Evolutionary conservation across 352 stramenopile genomes (phyloP), one percentile per base, ranked within the genome.

Genomic region (Globisporangium perplexum): DNA sequence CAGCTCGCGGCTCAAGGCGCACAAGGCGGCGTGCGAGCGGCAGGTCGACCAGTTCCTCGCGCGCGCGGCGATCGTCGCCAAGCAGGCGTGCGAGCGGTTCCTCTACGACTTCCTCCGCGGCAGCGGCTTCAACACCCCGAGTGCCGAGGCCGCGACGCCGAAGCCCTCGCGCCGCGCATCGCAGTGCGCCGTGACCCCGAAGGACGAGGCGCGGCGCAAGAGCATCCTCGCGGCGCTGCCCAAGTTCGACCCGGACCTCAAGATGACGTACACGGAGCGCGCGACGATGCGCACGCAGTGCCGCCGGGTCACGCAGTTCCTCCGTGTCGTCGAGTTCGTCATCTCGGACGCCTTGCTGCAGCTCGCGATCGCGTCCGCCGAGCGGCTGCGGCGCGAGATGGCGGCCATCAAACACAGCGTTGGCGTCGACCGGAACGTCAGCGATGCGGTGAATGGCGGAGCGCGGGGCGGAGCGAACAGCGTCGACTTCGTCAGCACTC

Each of bases 181-280:
- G 3, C 50, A 61, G 47, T 38, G 43, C 20, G 48, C 44, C n/a
- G n/a, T n/a, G 11, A 71, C 42, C 15, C 28, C n/a, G 30, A 66
- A 53, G 30, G 64, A 58, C 2, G 22, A 63, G 53, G 44, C 47
- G 38, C 30, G 28, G 20, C 28, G 46, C 24, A 63, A 62, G 30
- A 64, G 55, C 6, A 68, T 65, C 20, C 47, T 62, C 20, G 56
- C 56, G 22, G 43, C 56, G 1, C 23, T 48, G 50, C 58, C 51
- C 12, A 60, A 41, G 15, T 43, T 67, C 10, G 58, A 69, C 20
- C 49, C 62, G 5, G 63, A 76, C 23, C 77, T 70, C 48, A 61
- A 65, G n/a, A 97, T 98, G 86, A 97, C 88, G 4, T 98, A 97
- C 62, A 98, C 95, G n/a, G 92, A 98, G 52, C 77, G 91, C 3